Conservation (phyloP, 345 rosid species). For the Bretschneidera sinensis region DNA sequence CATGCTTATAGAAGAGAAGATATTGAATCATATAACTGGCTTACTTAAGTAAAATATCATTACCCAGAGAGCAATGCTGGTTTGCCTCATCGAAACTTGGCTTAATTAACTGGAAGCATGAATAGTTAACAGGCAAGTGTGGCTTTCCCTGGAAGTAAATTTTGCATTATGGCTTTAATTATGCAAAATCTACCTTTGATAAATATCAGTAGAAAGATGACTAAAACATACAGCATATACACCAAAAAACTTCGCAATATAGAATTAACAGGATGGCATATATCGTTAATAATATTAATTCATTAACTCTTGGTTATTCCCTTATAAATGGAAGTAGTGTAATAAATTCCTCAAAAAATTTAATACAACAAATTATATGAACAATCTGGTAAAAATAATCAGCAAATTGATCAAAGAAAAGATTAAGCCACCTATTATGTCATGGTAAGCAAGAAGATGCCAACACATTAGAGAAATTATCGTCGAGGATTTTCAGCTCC, state of each 20-base stretch:
- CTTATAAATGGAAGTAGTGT: too few relatives aligned
- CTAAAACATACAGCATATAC: neutral
- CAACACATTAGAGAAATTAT: too few relatives aligned
- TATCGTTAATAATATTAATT: too few relatives aligned
- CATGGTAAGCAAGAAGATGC: too few relatives aligned
- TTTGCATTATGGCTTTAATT: neutral
- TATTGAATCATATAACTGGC: slow-evolving; percentile 1
- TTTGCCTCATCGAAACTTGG: slow-evolving; percentile 35
- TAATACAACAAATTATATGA: too few relatives aligned
- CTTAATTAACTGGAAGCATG: slow-evolving; percentile 34
- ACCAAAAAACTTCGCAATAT: neutral
- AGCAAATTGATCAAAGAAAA: too few relatives aligned
- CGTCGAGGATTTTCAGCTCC: too few relatives aligned
- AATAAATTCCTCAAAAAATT: too few relatives aligned
- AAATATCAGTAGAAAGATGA: too few relatives aligned
- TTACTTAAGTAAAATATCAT: neutral
- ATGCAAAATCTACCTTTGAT: neutral
- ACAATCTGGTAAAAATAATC: too few relatives aligned
- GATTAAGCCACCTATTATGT: too few relatives aligned
- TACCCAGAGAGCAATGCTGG: slow-evolving; percentile 39
- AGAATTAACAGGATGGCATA: neutral
- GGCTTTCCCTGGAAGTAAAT: slow-evolving; percentile 21
- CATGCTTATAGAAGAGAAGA: neutral
- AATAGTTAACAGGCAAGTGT: slow-evolving; percentile 18
- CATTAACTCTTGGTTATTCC: neutral